Conservation (phyloP, 1,284 basidiomycete species). For the Earliella scabrosa region DNA sequence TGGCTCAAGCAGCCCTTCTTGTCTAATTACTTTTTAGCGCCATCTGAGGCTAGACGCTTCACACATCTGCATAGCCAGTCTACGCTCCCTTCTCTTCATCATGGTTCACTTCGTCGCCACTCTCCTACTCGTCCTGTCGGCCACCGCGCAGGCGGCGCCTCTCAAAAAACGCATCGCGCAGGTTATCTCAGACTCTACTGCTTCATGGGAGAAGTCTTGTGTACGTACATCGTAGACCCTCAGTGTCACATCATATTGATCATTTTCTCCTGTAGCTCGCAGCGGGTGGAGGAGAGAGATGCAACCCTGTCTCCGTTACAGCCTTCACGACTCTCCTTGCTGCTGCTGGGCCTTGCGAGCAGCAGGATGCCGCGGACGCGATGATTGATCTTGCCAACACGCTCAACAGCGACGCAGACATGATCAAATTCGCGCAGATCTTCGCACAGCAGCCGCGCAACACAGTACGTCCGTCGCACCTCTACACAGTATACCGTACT, state of each 20-base stretch:
- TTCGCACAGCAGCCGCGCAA: conserved; percentile 66
- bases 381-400: conserved; percentile 66
- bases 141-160: conserved; percentile 28
- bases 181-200: conserved; percentile 41
- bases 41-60: conserved; percentile 17
- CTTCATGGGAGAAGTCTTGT: conserved; percentile 45
- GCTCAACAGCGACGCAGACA: conserved; percentile 55
- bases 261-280: conserved; percentile 32
- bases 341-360: conserved; percentile 58
- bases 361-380: conserved; percentile 62
- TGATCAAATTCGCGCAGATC: conserved; percentile 62
- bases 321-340: conserved; percentile 60
- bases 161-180: conserved; percentile 47
- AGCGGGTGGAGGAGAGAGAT: conserved; percentile 57
- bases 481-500: neutral
- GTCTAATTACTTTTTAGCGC: conserved; percentile 3
- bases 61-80: neutral
- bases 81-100: neutral
- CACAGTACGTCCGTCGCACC: conserved; percentile 33
- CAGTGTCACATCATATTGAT: neutral
- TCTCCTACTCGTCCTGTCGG: conserved; percentile 24
- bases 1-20: conserved; percentile 15
- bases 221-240: conserved; percentile 28
- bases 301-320: conserved; percentile 55
- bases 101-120: conserved; percentile 27